Conservation (phyloP, 768 basidiomycete species). For the Hygrophorus russula region DNA sequence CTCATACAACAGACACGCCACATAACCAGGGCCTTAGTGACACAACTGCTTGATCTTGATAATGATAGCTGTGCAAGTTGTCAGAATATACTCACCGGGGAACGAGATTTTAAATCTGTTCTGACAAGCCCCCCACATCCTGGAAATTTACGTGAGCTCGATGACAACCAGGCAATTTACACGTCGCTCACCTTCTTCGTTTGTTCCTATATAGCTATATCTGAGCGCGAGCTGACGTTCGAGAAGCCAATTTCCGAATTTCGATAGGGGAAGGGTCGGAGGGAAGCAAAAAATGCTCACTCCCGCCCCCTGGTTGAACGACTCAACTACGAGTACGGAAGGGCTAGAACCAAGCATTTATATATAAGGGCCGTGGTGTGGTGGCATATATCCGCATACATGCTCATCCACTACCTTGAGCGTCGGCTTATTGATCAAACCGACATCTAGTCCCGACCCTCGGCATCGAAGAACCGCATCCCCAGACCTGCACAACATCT, state of each 20-base stretch:
- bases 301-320: slow-evolving; percentile 85
- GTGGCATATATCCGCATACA: slow-evolving; percentile 21
- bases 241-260: slow-evolving; percentile 78
- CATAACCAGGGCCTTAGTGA: not conserved
- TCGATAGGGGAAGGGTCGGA: slow-evolving; percentile 25
- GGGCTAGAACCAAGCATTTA: slow-evolving; percentile 23
- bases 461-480: slow-evolving; percentile 73
- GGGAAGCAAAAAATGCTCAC: slow-evolving; percentile 17
- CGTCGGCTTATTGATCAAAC: slow-evolving; percentile 78
- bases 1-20: not conserved
- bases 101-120: slow-evolving; percentile 49
- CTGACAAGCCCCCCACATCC: slow-evolving; percentile 54
- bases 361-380: not conserved
- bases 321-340: slow-evolving; percentile 81
- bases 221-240: slow-evolving; percentile 73
- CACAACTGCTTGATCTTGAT: slow-evolving; percentile 37
- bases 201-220: slow-evolving; percentile 73
- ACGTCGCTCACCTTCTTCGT: slow-evolving; percentile 46
- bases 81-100: slow-evolving; percentile 10
- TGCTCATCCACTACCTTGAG: slow-evolving; percentile 79
- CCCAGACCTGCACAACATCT: slow-evolving; percentile 76
- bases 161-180: slow-evolving; percentile 1
- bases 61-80: slow-evolving; percentile 32
- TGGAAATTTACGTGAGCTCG: slow-evolving; percentile 10
- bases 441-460: slow-evolving; percentile 66